Evolutionary conservation across 2,329 filamentous ascomycete genomes (phyloP).

Genomic region (Cucurbitaria berberidis): DNA sequence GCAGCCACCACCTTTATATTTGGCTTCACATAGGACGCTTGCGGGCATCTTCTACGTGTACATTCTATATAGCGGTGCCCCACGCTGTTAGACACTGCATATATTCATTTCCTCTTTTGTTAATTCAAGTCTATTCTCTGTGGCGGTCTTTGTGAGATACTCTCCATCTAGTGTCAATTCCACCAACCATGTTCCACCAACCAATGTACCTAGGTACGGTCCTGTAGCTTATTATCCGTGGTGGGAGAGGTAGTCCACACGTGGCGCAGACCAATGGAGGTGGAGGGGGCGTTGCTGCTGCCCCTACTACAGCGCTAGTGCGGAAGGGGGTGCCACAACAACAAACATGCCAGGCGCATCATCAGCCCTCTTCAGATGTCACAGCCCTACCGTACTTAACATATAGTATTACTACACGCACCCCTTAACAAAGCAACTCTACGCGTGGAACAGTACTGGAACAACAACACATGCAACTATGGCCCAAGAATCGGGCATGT

Average conservation of each 20-base stretch:
- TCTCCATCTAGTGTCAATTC: no score
- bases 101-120: constrained; percentile 9
- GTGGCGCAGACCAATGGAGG: constrained; percentile 1
- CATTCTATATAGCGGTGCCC: constrained; percentile 17
- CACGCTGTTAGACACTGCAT: constrained; percentile 16
- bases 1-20: constrained; percentile 6
- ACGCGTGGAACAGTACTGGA: constrained; percentile 7
- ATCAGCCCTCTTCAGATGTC: constrained; percentile 22
- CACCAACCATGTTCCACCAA: no score
- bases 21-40: constrained; percentile 12
- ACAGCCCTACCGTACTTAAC: constrained; percentile 14
- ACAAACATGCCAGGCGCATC: constrained; percentile 36
- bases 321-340: constrained; percentile 25
- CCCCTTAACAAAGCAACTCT: not conserved
- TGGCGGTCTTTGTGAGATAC: not conserved
- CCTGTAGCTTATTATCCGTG: no score
- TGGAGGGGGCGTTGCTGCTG: constrained; percentile 26
- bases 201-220: not conserved
- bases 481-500: constrained; percentile 65
- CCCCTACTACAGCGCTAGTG: constrained; percentile 30
- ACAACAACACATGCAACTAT: constrained; percentile 25
- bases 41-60: constrained; percentile 30
- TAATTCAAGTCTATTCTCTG: not conserved
- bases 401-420: not conserved
- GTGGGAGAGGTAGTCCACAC: constrained; percentile 1